These are phyloP conservation scores for Lecanicillium sp. DNA, from an alignment of 2,329 filamentous ascomycete genomes.

Conservation along the genomic window DNA sequence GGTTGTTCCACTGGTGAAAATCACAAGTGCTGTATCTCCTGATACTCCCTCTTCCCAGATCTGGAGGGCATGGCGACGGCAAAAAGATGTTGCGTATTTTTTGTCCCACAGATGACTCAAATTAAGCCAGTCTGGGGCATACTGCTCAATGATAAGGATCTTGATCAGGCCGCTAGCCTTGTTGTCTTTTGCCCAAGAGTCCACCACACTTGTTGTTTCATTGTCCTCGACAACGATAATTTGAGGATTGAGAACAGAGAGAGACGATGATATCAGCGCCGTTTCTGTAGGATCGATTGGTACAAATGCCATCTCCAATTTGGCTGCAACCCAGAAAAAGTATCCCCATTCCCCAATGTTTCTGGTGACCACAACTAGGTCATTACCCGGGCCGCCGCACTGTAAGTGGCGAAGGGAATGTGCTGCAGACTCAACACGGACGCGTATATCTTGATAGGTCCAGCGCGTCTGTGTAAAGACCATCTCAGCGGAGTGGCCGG, in stretches of 20 bases:
- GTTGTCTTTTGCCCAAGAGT: constrained; percentile 3
- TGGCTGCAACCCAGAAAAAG: constrained; percentile 27
- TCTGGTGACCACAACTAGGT: constrained; percentile 22
- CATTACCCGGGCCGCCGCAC: constrained; percentile 20
- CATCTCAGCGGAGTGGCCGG: background rate
- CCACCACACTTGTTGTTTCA: constrained; percentile 13
- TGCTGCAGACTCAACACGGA: constrained; percentile 12
- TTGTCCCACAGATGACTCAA: no score
- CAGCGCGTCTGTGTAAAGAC: constrained; percentile 10
- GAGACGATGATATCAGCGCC: constrained; percentile 13
- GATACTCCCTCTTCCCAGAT: constrained; percentile 1
- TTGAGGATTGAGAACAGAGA: constrained; percentile 17
- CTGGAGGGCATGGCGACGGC: no score
- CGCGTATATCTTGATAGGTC: constrained; percentile 20
- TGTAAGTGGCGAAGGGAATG: constrained; percentile 5
- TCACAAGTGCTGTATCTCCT: constrained; percentile 26
- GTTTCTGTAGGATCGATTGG: constrained; percentile 23
- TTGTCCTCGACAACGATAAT: constrained; percentile 25
- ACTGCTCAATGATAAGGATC: background rate
- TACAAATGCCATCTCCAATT: constrained; percentile 23
- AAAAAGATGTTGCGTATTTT: no score
- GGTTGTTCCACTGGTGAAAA: constrained; percentile 43
- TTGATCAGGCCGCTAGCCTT: constrained; percentile 4
- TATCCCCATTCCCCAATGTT: constrained; percentile 31
- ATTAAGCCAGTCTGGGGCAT: no score